Conservation (phyloP, 1,139 yeast genomes). For the Hanseniaspora uvarum region DNA sequence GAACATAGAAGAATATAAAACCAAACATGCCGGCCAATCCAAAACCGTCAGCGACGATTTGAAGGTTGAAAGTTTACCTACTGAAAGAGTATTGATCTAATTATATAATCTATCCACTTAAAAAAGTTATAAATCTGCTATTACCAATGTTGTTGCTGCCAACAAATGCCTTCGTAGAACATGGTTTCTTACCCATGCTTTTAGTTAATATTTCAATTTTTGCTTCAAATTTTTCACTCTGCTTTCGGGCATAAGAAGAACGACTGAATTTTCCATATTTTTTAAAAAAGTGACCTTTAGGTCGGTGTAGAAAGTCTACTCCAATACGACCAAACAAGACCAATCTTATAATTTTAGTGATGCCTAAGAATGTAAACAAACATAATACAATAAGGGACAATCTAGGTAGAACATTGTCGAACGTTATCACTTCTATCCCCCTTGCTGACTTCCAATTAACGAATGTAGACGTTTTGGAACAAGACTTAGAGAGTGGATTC, state of each 20-base stretch:
- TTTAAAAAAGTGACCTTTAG: neutral
- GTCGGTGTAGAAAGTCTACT: neutral
- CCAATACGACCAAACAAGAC: neutral
- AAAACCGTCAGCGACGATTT: slow-evolving; percentile 36
- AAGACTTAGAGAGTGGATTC: slow-evolving; percentile 76
- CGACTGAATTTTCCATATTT: neutral
- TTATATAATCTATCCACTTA: neutral
- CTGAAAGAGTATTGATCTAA: slow-evolving; percentile 13
- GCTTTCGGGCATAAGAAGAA: too few relatives aligned
- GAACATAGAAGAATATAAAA: slow-evolving; percentile 40
- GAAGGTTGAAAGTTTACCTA: slow-evolving; percentile 11
- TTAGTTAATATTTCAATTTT: too few relatives aligned
- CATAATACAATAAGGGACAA: slow-evolving; percentile 40
- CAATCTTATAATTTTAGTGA: neutral
- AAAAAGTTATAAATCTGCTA: neutral
- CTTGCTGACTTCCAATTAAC: slow-evolving; percentile 40
- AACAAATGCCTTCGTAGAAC: too few relatives aligned
- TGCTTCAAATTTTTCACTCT: neutral
- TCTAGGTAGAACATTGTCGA: slow-evolving; percentile 64
- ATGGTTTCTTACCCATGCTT: neutral
- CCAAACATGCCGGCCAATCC: slow-evolving; percentile 25
- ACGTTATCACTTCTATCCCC: slow-evolving; percentile 44
- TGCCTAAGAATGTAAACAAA: slow-evolving; percentile 9
- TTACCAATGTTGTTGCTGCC: neutral
- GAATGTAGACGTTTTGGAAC: slow-evolving; percentile 39